Percentiles rank a stretch among this genome's conserved stretches.
phyloP scores from a whole-genome alignment of 768 basidiomycete genomes.

The Tephrocybe rancida region DNA sequence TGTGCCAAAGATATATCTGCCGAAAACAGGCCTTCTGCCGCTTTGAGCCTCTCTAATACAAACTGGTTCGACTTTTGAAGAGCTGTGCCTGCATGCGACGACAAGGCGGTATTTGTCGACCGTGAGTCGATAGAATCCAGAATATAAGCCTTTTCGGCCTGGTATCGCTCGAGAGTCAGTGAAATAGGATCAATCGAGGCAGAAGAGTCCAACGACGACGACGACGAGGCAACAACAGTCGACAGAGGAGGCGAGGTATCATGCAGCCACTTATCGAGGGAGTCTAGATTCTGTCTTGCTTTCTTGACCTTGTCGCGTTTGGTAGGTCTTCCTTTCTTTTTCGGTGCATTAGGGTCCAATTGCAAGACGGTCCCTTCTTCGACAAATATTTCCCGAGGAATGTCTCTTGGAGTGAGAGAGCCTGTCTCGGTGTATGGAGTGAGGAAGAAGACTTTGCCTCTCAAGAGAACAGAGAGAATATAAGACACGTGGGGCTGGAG shows the following conservation, averaged over 20 bases:
- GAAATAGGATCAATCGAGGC: neutral
- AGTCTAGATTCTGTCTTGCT: constrained; percentile 48
- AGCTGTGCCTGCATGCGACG: constrained; percentile 26
- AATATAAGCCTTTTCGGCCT: constrained; percentile 40
- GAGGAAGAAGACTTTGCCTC: constrained; percentile 57
- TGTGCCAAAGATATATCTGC: constrained; percentile 14
- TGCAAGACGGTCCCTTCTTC: constrained; percentile 35
- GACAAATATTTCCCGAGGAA: constrained; percentile 71
- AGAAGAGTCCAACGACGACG: neutral
- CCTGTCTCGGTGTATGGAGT: constrained; percentile 53
- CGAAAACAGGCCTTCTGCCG: constrained; percentile 48
- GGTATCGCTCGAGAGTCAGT: constrained; percentile 37
- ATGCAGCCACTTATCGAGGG: constrained; percentile 53
- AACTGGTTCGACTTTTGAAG: constrained; percentile 48
- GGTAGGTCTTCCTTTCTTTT: constrained; percentile 66
- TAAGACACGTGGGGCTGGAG: constrained; percentile 54
- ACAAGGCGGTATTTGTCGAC: neutral
- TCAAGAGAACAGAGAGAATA: constrained; percentile 49
- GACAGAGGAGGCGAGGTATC: constrained; percentile 23
- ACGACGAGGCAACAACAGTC: neutral
- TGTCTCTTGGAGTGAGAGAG: constrained; percentile 59
- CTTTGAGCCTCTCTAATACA: constrained; percentile 55
- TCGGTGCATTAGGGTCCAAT: constrained; percentile 29
- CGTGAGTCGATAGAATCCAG: constrained; percentile 33
- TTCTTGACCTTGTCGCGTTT: constrained; percentile 61